Percentiles rank a stretch among this genome's conserved stretches.
phyloP scores from a whole-genome alignment of 352 stramenopile species.

The Phytophthora megakarya region DNA sequence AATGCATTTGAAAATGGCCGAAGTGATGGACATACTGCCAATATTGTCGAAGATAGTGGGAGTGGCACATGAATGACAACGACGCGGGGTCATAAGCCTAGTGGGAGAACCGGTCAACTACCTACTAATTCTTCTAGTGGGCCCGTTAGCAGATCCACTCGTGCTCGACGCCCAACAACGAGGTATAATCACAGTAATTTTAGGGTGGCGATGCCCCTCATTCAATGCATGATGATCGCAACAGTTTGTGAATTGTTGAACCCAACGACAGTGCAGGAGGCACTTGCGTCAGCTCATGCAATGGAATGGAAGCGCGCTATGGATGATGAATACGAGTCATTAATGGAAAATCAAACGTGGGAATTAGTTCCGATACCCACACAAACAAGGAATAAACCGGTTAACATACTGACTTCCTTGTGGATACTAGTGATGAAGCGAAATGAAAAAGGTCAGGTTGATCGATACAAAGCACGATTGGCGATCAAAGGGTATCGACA shows the following conservation, averaged over 20 bases:
- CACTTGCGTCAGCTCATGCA: neutral
- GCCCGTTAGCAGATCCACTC: no score
- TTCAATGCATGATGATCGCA: no score
- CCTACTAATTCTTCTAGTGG: no score
- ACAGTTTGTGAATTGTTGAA: neutral
- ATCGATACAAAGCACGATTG: neutral
- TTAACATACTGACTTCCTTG: neutral
- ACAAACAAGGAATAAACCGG: neutral
- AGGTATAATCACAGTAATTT: neutral
- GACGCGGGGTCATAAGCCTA: no score
- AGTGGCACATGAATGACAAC: no score
- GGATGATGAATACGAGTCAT: neutral
- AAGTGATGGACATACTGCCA: no score
- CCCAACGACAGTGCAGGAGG: no score
- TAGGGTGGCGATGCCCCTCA: no score
- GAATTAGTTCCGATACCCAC: neutral
- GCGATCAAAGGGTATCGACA: conserved; percentile 5
- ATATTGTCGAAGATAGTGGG: no score
- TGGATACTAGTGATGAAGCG: conserved; percentile 1
- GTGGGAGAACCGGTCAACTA: no score
- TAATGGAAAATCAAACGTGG: neutral
- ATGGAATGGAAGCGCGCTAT: neutral
- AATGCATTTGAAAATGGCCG: no score
- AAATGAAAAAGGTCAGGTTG: conserved; percentile 6
- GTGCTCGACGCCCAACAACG: no score